Percentiles rank a stretch among this genome's conserved stretches.
These are phyloP conservation scores for Trichoderma hamatum DNA, from an alignment of 2,329 filamentous ascomycete species.

Conservation along the genomic window DNA sequence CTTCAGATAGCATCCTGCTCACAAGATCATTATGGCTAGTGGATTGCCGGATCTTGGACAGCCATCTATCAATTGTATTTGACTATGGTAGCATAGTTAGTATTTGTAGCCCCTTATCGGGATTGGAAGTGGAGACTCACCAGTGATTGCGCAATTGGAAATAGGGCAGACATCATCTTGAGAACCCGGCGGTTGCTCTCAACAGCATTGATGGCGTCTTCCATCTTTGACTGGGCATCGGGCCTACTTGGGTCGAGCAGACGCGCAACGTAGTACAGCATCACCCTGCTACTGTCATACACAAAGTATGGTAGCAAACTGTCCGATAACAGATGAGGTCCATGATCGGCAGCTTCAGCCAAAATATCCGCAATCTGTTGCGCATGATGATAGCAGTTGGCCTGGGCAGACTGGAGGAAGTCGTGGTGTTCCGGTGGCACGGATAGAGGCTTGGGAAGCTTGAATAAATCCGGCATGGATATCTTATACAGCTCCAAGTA, in stretches of 20 bases:
- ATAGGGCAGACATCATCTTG: slow-evolving; percentile 43
- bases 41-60: slow-evolving; percentile 43
- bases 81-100: slow-evolving; percentile 34
- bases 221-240: slow-evolving; percentile 42
- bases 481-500: slow-evolving; percentile 51
- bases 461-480: slow-evolving; percentile 50
- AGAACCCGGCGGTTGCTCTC: slow-evolving; percentile 45
- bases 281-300: slow-evolving; percentile 52
- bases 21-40: slow-evolving; percentile 31
- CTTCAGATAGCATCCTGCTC: slow-evolving; percentile 31
- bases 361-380: slow-evolving; percentile 44
- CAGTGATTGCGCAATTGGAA: slow-evolving; percentile 46
- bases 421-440: slow-evolving; percentile 45
- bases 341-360: slow-evolving; percentile 46
- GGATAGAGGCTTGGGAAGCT: slow-evolving; percentile 45
- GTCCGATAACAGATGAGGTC: slow-evolving; percentile 46
- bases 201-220: slow-evolving; percentile 45
- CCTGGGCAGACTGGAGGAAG: slow-evolving; percentile 43
- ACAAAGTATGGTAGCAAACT: slow-evolving; percentile 51
- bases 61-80: slow-evolving; percentile 45
- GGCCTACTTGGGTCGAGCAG: slow-evolving; percentile 43
- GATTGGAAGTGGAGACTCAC: slow-evolving; percentile 34
- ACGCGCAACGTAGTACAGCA: slow-evolving; percentile 52
- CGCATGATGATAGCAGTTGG: slow-evolving; percentile 45
- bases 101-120: not conserved